Conservation (phyloP, 257 asterid genomes). For the Solanum bulbocastanum region DNA sequence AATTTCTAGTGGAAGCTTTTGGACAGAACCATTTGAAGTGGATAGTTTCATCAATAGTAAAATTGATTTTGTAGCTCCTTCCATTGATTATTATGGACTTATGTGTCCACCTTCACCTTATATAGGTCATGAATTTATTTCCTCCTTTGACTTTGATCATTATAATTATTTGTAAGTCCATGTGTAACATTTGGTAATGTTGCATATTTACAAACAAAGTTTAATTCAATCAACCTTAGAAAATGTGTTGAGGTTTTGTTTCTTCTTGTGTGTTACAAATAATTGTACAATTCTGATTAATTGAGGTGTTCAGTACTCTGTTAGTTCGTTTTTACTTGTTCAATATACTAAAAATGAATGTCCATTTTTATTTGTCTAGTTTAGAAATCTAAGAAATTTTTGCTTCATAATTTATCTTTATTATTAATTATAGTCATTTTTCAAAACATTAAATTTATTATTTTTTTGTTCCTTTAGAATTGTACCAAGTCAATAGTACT, state of each 20-base stretch:
- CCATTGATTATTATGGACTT: background rate
- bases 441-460: no score
- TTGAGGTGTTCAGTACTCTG: background rate
- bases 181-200: background rate
- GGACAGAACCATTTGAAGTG: conserved; percentile 4
- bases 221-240: background rate
- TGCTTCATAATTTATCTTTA: no score
- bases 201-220: background rate
- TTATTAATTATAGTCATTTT: no score
- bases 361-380: background rate
- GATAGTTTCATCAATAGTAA: background rate
- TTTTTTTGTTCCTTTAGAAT: no score
- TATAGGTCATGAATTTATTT: background rate
- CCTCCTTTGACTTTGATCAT: background rate
- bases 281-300: background rate
- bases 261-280: background rate
- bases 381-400: no score
- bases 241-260: background rate
- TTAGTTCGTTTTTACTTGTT: background rate
- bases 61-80: background rate
- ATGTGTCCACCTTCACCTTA: conserved; percentile 18
- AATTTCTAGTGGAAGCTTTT: background rate
- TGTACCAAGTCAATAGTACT: no score
- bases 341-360: no score
- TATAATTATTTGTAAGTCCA: background rate